Percentiles rank a stretch among this genome's conserved stretches.
These are phyloP conservation scores for Vicia sativa DNA, from an alignment of 306 rosid genomes.

Conservation along the genomic window DNA sequence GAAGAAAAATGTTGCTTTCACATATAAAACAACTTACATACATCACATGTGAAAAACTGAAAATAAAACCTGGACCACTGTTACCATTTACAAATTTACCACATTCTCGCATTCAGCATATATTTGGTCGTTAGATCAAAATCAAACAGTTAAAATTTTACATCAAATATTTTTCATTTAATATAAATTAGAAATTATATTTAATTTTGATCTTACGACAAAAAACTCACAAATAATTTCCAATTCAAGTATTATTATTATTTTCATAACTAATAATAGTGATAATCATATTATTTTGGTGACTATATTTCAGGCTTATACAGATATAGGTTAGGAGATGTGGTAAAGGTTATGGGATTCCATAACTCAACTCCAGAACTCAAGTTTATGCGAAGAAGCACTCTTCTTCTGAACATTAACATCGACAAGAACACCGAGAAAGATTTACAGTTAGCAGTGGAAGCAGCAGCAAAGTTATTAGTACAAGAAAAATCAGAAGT, in stretches of 20 bases:
- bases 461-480: slow-evolving; percentile 57
- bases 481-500: slow-evolving; percentile 67
- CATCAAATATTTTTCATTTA: too few relatives aligned
- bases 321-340: slow-evolving; percentile 83
- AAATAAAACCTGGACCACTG: neutral
- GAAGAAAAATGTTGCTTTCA: slow-evolving; percentile 12
- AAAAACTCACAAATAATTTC: too few relatives aligned
- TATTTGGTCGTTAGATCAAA: too few relatives aligned
- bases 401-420: slow-evolving; percentile 70
- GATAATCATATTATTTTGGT: neutral
- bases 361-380: slow-evolving; percentile 86
- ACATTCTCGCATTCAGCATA: too few relatives aligned
- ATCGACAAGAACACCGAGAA: slow-evolving; percentile 96
- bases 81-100: too few relatives aligned
- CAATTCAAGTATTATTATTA: too few relatives aligned
- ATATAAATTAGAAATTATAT: too few relatives aligned
- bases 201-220: too few relatives aligned
- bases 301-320: slow-evolving; percentile 63
- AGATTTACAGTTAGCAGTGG: slow-evolving; percentile 81
- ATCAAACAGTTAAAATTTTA: too few relatives aligned
- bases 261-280: too few relatives aligned
- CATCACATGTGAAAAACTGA: neutral
- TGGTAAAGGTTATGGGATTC: slow-evolving; percentile 80
- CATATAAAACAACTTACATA: neutral
- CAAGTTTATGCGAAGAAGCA: slow-evolving; percentile 67